Evolutionary conservation across 768 basidiomycete genomes (phyloP), one percentile per base, ranked within the genome.

Genomic region (Hortiboletus flavorubellus): DNA sequence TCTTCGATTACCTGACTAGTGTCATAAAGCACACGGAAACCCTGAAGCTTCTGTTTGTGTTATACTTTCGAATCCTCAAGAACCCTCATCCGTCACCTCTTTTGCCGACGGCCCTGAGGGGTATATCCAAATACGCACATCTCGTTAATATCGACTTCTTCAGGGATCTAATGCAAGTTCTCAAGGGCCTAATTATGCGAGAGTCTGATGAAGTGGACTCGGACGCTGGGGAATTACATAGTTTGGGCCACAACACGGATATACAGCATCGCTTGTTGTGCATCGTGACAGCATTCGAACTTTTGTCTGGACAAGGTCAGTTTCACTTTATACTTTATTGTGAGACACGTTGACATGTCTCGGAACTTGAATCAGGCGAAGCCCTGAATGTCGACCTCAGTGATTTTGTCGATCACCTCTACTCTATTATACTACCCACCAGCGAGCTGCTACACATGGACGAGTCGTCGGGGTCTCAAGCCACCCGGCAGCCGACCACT

Each of bases 61-160:
- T 99, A 45, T 99, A 99, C 76, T 98, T 99, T 74, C 87, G 89
- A 58, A 89, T 98, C 63, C 78, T 99, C 61, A 99, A 98, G 74
- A 86, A 84, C 68, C 85, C 91, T 11, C 78, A 76, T 23, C 85
- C 87, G 33, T 89, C 89, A 2, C 82, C 85, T 16, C 79, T 98
- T 9, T 79, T 98, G 14, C 86, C 93, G 21, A 82, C 89, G 33
- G 95, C 94, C 41, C 78, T 99, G 59, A 86, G 89, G 64, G 97
- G 97, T 58, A 89, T 98, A 64, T 86, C 94, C 3, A 87, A 85
- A 74, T 98, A 92, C 67, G 89, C 96, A 1, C 97, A 98, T 69
- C 83, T 98, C 54, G 93, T 99, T 70, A 99, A 97, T 72, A 83
- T 98, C 63, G 95, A 99, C 70, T 98, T 99, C 75, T 99, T 98